A percentile compares a stretch with the other conserved stretches of the same genome.
These are phyloP conservation scores for Xylariaceae sp. DNA, from an alignment of 2,329 filamentous ascomycete genomes.

Conservation along the genomic window DNA sequence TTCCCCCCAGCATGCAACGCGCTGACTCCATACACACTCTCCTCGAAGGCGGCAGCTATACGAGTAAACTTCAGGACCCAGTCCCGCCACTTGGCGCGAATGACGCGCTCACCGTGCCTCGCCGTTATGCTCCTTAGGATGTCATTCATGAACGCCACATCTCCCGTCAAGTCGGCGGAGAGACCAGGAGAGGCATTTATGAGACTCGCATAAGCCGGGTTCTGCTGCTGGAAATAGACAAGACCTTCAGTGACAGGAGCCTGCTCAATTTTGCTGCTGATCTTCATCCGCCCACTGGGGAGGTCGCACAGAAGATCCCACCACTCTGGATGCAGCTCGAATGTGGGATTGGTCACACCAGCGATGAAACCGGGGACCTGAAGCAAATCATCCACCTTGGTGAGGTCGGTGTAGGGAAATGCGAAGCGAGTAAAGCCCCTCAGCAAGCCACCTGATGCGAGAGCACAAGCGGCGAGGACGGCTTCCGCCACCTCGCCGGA, in stretches of 20 bases:
- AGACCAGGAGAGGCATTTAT: constrained; percentile 37
- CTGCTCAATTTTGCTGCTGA: constrained; percentile 80
- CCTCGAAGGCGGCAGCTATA: constrained; percentile 89
- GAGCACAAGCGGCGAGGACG: constrained; percentile 92
- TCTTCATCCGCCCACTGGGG: constrained; percentile 87
- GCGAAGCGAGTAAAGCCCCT: constrained; percentile 93
- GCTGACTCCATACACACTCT: constrained; percentile 89
- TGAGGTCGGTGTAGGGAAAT: constrained; percentile 96
- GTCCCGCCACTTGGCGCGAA: constrained; percentile 87
- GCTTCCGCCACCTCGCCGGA: constrained; percentile 96
- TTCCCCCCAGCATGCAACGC: constrained; percentile 81
- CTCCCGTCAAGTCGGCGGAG: constrained; percentile 69
- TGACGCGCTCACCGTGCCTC: constrained; percentile 82
- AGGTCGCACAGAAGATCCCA: constrained; percentile 97
- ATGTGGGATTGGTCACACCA: constrained; percentile 94
- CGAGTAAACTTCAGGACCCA: constrained; percentile 95
- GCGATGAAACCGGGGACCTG: constrained; percentile 97
- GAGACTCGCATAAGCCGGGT: constrained; percentile 52
- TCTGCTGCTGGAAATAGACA: constrained; percentile 80
- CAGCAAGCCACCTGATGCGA: constrained; percentile 87
- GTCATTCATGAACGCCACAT: constrained; percentile 82
- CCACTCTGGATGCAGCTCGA: constrained; percentile 93
- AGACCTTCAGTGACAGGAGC: constrained; percentile 80
- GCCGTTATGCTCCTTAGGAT: constrained; percentile 79
- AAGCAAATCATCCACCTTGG: constrained; percentile 93